These are phyloP conservation scores for Beta macrorhiza DNA, from an alignment of 179 eudicot genomes.

Conservation along the genomic window DNA sequence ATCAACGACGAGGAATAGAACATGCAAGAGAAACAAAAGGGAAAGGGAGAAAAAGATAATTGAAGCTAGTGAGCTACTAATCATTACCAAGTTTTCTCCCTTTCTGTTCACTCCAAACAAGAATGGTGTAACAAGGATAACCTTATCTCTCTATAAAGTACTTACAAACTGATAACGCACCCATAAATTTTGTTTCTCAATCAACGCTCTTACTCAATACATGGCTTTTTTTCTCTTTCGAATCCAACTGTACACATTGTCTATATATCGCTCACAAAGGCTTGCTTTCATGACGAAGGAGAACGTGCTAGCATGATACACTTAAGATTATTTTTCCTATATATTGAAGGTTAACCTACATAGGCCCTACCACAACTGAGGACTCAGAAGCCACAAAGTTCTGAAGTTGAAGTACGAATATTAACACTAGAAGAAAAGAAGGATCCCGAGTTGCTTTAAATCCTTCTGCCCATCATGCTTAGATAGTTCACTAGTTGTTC, in stretches of 20 bases:
- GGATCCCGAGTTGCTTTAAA: not conserved
- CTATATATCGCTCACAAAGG: too few relatives aligned
- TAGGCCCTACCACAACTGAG: too few relatives aligned
- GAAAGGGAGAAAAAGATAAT: not conserved
- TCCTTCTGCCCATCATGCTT: not conserved
- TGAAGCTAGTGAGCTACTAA: too few relatives aligned
- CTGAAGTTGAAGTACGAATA: too few relatives aligned
- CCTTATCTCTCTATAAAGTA: not conserved
- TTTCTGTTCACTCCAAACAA: not conserved
- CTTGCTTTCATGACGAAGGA: too few relatives aligned
- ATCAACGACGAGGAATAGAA: not conserved
- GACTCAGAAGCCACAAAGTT: too few relatives aligned
- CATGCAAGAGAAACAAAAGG: not conserved
- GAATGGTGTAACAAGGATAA: not conserved
- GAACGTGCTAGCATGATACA: too few relatives aligned
- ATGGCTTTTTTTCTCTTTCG: too few relatives aligned
- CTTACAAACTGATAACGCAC: not conserved
- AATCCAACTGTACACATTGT: too few relatives aligned
- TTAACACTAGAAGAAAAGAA: not conserved
- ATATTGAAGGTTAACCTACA: too few relatives aligned
- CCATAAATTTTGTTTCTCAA: not conserved
- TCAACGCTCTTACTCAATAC: too few relatives aligned
- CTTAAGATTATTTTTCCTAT: too few relatives aligned
- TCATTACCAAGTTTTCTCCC: not conserved
- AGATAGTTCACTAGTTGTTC: not conserved